phyloP scores from a whole-genome alignment of 23 red algal species.

The Agarophyton chilense region DNA sequence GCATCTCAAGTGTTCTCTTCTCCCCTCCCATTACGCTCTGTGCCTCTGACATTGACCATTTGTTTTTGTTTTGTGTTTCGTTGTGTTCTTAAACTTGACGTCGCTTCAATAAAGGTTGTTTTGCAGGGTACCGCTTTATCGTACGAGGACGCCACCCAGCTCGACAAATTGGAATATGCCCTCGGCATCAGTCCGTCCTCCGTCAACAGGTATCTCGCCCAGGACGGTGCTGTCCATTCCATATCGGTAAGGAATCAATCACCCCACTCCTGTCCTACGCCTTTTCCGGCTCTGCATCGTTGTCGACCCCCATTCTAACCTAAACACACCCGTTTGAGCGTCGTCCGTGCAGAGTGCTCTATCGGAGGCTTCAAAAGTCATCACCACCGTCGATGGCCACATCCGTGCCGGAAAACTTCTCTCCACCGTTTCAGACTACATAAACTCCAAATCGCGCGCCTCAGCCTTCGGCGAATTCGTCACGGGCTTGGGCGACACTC shows the following conservation, averaged over 20 bases:
- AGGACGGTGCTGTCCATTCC: neutral
- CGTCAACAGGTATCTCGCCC: conserved; percentile 22
- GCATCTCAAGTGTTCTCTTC: neutral
- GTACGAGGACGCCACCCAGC: conserved; percentile 68
- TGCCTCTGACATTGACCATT: neutral
- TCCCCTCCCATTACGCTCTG: too few species aligned
- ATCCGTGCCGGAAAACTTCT: conserved; percentile 63
- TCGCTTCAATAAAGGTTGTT: conserved; percentile 55
- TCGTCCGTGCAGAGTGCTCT: conserved; percentile 37
- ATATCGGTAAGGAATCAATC: conserved; percentile 59
- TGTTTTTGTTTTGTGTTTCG: neutral
- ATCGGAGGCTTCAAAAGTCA: conserved; percentile 10
- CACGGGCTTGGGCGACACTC: conserved; percentile 10
- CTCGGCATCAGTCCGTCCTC: conserved; percentile 35
- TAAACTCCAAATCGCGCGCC: neutral
- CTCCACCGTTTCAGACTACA: conserved; percentile 23
- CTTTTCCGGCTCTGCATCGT: neutral
- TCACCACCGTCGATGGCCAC: conserved; percentile 22
- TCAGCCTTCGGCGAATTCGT: conserved; percentile 6
- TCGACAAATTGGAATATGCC: conserved; percentile 72
- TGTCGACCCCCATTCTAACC: neutral
- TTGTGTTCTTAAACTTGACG: neutral
- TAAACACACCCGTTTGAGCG: neutral
- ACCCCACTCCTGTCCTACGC: neutral
- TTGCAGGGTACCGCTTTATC: conserved; percentile 66